Percentiles rank a stretch among this genome's conserved stretches.
Conservation (phyloP, 2,329 filamentous ascomycete genomes). For the Stromatinia cepivora region DNA sequence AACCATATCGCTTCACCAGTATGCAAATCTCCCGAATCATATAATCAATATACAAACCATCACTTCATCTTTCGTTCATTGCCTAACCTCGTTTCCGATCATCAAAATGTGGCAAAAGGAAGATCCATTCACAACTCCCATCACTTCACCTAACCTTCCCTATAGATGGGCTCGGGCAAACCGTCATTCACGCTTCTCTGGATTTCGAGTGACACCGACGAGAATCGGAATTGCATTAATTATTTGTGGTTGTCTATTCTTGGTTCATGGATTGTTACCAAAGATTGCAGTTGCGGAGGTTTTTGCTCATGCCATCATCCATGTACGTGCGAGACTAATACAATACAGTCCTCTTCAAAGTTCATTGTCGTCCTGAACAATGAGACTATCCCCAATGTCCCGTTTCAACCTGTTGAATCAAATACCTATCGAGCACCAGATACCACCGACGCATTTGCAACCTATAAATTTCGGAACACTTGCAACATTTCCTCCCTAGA, state of each 20-base stretch:
- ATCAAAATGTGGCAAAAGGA: conserved; percentile 32
- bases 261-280: conserved; percentile 18
- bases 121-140: conserved; percentile 34
- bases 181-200: conserved; percentile 29
- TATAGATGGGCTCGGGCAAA: conserved; percentile 31
- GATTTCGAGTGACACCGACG: conserved; percentile 28
- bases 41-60: neutral
- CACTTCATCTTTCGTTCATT: no score
- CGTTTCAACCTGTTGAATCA: conserved; percentile 30
- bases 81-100: neutral
- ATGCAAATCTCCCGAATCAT: no score
- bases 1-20: neutral
- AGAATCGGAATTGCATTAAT: conserved; percentile 26
- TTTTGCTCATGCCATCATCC: neutral
- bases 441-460: conserved; percentile 43
- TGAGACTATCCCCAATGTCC: conserved; percentile 19
- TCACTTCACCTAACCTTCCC: conserved; percentile 16
- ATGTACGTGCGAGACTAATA: neutral
- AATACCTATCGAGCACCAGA: conserved; percentile 28
- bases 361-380: conserved; percentile 18
- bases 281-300: neutral
- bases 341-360: neutral
- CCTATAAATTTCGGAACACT: conserved; percentile 46
- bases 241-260: conserved; percentile 21
- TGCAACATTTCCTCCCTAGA: conserved; percentile 50